Percentiles rank a stretch among this genome's conserved stretches.
Evolutionary conservation across 106 monocot species (phyloP).

Genomic region (Platanthera zijinensis): DNA sequence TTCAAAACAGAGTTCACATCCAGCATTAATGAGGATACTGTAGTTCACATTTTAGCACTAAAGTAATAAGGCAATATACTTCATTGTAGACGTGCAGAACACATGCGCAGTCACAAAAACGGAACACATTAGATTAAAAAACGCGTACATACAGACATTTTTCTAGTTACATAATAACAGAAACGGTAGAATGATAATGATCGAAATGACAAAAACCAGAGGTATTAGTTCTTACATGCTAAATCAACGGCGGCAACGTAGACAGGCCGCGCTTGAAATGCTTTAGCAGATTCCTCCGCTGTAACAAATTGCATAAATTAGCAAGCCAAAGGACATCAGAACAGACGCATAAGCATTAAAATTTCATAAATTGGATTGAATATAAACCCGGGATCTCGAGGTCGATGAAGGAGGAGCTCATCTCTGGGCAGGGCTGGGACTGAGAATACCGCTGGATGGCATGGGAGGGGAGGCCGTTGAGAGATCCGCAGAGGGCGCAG

Average conservation of each 20-base stretch:
- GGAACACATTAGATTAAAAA: too few relatives aligned
- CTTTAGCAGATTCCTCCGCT: constrained; percentile 43
- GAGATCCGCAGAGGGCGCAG: constrained; percentile 74
- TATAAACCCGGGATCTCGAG: constrained; percentile 56
- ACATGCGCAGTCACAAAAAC: too few relatives aligned
- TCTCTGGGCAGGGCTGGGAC: constrained; percentile 47
- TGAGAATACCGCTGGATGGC: constrained; percentile 49
- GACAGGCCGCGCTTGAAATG: constrained; percentile 62
- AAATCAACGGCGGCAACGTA: constrained; percentile 93
- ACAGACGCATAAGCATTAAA: not conserved
- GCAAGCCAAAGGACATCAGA: not conserved
- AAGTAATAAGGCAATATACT: too few relatives aligned
- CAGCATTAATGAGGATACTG: not conserved
- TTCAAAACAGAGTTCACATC: not conserved
- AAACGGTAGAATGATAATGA: not conserved
- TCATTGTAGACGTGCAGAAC: too few relatives aligned
- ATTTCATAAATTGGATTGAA: not conserved
- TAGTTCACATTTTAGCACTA: not conserved
- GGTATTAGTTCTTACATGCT: constrained; percentile 51
- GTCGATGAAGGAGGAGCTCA: constrained; percentile 88
- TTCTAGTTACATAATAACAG: not conserved
- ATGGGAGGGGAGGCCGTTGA: constrained; percentile 59
- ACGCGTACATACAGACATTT: not conserved
- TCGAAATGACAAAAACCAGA: not conserved
- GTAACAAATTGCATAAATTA: not conserved